Evolutionary conservation across 1,139 yeast species (phyloP).

Genomic region (Meyerozyma sp.): DNA sequence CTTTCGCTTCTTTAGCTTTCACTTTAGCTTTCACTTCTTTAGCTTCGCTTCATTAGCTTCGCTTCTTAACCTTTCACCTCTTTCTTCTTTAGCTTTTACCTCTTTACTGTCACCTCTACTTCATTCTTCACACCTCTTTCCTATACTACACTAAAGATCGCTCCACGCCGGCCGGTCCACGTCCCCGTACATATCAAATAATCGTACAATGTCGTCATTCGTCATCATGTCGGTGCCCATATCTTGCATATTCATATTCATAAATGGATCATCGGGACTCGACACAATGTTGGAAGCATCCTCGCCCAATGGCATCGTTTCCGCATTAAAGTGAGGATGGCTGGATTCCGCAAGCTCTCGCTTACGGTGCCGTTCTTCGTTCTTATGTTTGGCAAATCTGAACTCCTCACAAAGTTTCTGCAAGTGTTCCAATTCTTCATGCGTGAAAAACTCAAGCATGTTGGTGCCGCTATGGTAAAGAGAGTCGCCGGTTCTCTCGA

Average conservation of each 20-base stretch:
- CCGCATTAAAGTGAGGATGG: background rate
- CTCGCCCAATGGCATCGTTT: background rate
- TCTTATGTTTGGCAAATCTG: constrained; percentile 33
- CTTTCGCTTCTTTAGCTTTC: no score
- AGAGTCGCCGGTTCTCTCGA: constrained; percentile 26
- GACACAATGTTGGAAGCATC: background rate
- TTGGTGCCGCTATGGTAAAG: constrained; percentile 36
- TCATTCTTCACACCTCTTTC: no score
- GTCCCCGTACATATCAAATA: constrained; percentile 37
- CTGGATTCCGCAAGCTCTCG: background rate
- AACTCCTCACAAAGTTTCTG: constrained; percentile 39
- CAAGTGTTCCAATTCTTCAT: constrained; percentile 31
- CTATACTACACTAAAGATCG: background rate
- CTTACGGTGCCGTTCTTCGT: constrained; percentile 14
- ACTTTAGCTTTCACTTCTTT: no score
- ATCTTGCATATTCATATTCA: background rate
- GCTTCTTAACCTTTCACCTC: no score
- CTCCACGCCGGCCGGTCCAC: constrained; percentile 11
- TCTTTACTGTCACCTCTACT: no score
- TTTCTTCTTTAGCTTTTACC: no score
- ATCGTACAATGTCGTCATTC: constrained; percentile 34
- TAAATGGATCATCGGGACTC: constrained; percentile 1
- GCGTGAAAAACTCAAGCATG: constrained; percentile 35
- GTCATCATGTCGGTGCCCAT: background rate
- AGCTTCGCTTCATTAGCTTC: background rate